Conservation (phyloP, 768 basidiomycete genomes). For the Russula compacta region DNA sequence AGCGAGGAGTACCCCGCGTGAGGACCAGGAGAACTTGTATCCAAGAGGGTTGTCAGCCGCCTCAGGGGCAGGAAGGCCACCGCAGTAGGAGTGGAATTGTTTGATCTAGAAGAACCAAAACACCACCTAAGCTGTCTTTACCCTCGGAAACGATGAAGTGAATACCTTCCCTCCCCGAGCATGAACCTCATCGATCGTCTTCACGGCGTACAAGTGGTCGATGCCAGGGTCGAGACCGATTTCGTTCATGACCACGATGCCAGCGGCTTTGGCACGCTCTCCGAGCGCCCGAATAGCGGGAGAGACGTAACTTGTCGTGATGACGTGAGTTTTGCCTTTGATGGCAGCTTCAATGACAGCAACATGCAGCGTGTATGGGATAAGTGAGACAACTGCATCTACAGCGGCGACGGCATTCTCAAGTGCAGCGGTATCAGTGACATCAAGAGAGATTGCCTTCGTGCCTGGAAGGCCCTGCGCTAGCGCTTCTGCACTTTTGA, state of each 20-base stretch:
- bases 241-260: slow-evolving; percentile 94
- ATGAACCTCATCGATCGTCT: slow-evolving; percentile 91
- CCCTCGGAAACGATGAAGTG: not conserved
- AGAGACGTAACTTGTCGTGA: slow-evolving; percentile 93
- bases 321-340: slow-evolving; percentile 80
- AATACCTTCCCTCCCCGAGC: slow-evolving; percentile 85
- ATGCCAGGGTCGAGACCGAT: slow-evolving; percentile 96
- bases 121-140: not conserved
- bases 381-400: slow-evolving; percentile 92
- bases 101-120: slow-evolving; percentile 47
- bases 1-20: slow-evolving; percentile 90
- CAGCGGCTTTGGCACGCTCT: slow-evolving; percentile 70
- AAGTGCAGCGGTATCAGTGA: slow-evolving; percentile 56
- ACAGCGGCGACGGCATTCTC: slow-evolving; percentile 74
- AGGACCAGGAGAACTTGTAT: slow-evolving; percentile 99
- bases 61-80: slow-evolving; percentile 89
- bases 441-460: slow-evolving; percentile 75
- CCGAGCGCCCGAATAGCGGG: slow-evolving; percentile 86
- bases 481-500: slow-evolving; percentile 64
- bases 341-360: slow-evolving; percentile 88
- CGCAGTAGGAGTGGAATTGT: slow-evolving; percentile 90
- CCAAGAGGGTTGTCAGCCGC: slow-evolving; percentile 91
- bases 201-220: slow-evolving; percentile 88
- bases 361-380: slow-evolving; percentile 89
- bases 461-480: slow-evolving; percentile 59